Percentiles rank a stretch among this genome's conserved stretches.
phyloP scores from a whole-genome alignment of 192 early-diverging fungal species.

The Backusella mclennaniae region DNA sequence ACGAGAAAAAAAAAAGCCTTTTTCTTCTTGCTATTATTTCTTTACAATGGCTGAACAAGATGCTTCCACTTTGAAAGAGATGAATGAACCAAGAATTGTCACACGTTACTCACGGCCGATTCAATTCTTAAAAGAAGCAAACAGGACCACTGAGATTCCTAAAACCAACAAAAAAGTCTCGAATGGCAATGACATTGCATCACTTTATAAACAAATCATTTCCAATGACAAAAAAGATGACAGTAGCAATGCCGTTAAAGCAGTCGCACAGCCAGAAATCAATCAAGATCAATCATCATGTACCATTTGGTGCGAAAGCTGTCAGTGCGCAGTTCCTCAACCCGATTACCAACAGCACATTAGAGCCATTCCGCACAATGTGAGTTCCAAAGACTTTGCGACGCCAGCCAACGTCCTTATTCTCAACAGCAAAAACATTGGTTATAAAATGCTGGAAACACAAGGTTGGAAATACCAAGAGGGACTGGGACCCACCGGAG shows the following conservation, averaged over 20 bases:
- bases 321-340: neutral
- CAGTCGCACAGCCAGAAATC: neutral
- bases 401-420: constrained; percentile 4
- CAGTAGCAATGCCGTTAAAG: neutral
- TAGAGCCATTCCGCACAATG: neutral
- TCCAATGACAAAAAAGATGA: neutral
- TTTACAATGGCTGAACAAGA: neutral
- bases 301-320: neutral
- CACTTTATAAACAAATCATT: neutral
- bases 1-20: neutral
- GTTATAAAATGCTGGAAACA: constrained; percentile 45
- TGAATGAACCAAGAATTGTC: neutral
- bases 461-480: constrained; percentile 54
- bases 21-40: neutral
- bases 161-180: neutral
- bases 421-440: constrained; percentile 33
- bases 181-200: neutral
- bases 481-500: constrained; percentile 42
- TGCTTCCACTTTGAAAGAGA: neutral
- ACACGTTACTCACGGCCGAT: constrained; percentile 3
- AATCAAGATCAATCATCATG: neutral
- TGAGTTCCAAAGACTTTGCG: neutral
- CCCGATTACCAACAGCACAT: constrained; percentile 5
- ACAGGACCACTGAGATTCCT: neutral
- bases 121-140: neutral